phyloP scores from a whole-genome alignment of 1,284 basidiomycete genomes.

The Papiliotrema fonsecae region DNA sequence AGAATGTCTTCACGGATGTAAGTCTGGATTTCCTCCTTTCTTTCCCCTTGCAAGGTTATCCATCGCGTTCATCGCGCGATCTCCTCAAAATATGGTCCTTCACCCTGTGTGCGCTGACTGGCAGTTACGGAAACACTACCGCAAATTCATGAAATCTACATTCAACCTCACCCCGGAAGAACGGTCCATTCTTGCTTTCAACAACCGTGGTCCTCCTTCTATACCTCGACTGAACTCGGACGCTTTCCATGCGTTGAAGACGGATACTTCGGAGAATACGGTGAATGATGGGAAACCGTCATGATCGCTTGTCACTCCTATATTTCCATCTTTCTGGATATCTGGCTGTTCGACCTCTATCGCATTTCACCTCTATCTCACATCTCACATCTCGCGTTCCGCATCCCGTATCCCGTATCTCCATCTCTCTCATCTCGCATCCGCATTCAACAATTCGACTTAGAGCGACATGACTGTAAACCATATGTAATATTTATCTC shows the following conservation, averaged over 20 bases:
- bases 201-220: background rate
- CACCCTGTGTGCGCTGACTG: background rate
- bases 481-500: background rate
- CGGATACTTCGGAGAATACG: background rate
- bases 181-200: background rate
- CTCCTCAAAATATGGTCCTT: background rate
- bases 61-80: background rate
- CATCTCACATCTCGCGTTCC: no score
- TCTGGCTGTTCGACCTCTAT: no score
- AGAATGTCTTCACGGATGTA: constrained; percentile 4
- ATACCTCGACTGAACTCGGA: background rate
- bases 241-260: background rate
- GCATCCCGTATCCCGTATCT: no score
- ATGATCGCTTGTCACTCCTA: no score
- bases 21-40: background rate
- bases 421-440: no score
- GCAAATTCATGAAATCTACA: background rate
- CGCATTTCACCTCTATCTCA: no score
- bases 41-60: background rate
- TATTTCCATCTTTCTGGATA: no score
- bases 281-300: background rate
- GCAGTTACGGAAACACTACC: background rate
- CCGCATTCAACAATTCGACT: background rate
- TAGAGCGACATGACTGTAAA: background rate
- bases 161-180: constrained; percentile 3